These are phyloP conservation scores for Sphagnum magellanicum DNA, from an alignment of 228 moss, liverwort and hornwort genomes.

Conservation along the genomic window DNA sequence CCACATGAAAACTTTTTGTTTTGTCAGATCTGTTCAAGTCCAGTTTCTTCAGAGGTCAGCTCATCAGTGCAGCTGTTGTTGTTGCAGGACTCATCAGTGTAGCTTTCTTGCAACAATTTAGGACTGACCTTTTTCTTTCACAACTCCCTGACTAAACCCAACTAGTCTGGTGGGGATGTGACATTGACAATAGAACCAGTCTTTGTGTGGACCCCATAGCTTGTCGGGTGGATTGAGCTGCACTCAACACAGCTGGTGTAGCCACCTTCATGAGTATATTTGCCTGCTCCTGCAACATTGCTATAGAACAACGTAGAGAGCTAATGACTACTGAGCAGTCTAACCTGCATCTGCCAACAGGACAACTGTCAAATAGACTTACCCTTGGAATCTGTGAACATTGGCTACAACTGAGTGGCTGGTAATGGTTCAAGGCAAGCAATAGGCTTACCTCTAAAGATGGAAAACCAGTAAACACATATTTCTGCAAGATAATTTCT, in stretches of 20 bases:
- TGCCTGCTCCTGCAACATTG: conserved; percentile 51
- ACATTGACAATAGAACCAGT: conserved; percentile 31
- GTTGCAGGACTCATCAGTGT: too few relatives aligned
- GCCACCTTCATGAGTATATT: conserved; percentile 46
- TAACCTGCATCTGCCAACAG: not conserved
- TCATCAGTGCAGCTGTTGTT: too few relatives aligned
- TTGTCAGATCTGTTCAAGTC: too few relatives aligned
- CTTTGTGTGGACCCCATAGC: conserved; percentile 52
- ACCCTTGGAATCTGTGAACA: not conserved
- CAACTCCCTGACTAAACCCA: conserved; percentile 35
- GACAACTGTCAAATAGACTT: not conserved
- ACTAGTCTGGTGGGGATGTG: conserved; percentile 43
- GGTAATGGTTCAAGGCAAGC: not conserved
- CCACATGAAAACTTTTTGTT: too few relatives aligned
- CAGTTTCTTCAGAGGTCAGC: too few relatives aligned
- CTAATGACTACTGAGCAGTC: too few relatives aligned
- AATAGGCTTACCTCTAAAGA: too few relatives aligned
- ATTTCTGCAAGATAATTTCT: not conserved
- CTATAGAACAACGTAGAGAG: conserved; percentile 8
- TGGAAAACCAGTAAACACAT: too few relatives aligned
- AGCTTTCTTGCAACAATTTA: too few relatives aligned
- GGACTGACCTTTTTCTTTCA: conserved; percentile 6
- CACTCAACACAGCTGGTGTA: conserved; percentile 50
- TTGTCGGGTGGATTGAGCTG: conserved; percentile 58
- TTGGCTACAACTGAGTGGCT: not conserved